phyloP scores from a whole-genome alignment of 345 rosid species.

The Boechera divaricarpa region DNA sequence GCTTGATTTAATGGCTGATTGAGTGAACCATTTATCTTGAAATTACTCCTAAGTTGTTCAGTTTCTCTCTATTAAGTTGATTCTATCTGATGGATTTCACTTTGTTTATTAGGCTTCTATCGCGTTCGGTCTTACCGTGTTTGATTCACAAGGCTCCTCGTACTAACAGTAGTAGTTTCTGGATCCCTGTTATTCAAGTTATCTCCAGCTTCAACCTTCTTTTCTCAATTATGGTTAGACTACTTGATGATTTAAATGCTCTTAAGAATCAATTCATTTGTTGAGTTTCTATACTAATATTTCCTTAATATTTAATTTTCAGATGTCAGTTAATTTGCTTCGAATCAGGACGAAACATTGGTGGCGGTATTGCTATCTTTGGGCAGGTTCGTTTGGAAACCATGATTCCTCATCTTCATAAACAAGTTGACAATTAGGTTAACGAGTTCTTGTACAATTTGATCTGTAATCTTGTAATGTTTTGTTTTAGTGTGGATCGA shows the following conservation, averaged over 20 bases:
- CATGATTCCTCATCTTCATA: not conserved
- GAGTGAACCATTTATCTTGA: constrained; percentile 8
- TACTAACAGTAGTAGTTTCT: constrained; percentile 79
- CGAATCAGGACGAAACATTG: constrained; percentile 56
- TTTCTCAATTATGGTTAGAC: constrained; percentile 64
- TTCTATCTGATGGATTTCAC: constrained; percentile 18
- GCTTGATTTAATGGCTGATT: not conserved
- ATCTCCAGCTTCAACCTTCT: constrained; percentile 74
- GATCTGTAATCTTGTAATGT: constrained; percentile 23
- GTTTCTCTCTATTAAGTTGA: constrained; percentile 9
- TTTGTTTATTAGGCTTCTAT: constrained; percentile 64
- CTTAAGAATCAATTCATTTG: not conserved
- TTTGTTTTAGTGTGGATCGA: constrained; percentile 78
- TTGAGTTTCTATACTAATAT: not conserved
- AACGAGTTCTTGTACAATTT: constrained; percentile 2
- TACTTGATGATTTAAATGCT: not conserved
- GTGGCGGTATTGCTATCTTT: constrained; percentile 83
- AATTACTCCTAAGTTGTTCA: not conserved
- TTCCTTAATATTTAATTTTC: not conserved
- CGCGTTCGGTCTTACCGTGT: constrained; percentile 60
- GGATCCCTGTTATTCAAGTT: constrained; percentile 88
- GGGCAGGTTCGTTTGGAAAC: constrained; percentile 71
- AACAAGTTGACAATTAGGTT: not conserved
- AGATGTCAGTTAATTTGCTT: constrained; percentile 66
- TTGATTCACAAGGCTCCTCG: constrained; percentile 69